A percentile compares a stretch with the other conserved stretches of the same genome.
phyloP scores from a whole-genome alignment of 2,329 filamentous ascomycete species.

The Pseudocercospora ulei region DNA sequence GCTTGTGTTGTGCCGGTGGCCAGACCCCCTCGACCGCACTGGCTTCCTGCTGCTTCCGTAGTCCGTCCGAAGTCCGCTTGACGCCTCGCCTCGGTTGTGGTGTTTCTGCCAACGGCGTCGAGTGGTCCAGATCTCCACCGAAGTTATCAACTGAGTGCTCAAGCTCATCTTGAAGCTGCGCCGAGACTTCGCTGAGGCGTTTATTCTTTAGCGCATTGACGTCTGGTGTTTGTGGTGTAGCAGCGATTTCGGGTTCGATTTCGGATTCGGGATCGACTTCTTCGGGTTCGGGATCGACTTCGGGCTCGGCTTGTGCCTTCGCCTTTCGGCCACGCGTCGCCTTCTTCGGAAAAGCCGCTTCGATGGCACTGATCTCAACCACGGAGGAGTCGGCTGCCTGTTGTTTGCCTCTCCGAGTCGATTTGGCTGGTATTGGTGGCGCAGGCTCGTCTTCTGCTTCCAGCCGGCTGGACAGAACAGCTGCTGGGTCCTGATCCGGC shows the following conservation, averaged over 20 bases:
- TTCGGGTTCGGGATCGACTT: conserved; percentile 19
- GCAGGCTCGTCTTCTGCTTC: conserved; percentile 17
- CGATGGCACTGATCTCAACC: conserved; percentile 25
- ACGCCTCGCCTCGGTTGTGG: conserved; percentile 28
- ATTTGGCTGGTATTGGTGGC: conserved; percentile 21
- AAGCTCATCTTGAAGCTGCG: conserved; percentile 31
- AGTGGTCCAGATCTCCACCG: conserved; percentile 23
- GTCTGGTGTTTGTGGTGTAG: conserved; percentile 17
- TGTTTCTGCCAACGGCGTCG: conserved; percentile 23
- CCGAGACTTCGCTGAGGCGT: conserved; percentile 25
- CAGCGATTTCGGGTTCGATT: conserved; percentile 19
- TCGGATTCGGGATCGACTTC: conserved; percentile 20
- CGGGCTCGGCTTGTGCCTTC: conserved; percentile 28
- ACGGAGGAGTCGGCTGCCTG: conserved; percentile 25
- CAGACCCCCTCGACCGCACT: conserved; percentile 25
- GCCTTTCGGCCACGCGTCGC: conserved; percentile 27
- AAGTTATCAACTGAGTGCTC: conserved; percentile 28
- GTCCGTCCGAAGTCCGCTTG: conserved; percentile 37
- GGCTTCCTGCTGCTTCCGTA: conserved; percentile 26
- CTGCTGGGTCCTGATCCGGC: conserved; percentile 18
- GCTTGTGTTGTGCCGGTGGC: conserved; percentile 27
- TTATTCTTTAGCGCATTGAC: conserved; percentile 14
- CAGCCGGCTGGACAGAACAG: conserved; percentile 14
- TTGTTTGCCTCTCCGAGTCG: conserved; percentile 24
- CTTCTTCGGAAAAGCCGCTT: conserved; percentile 27